These are phyloP conservation scores for Scedosporium aurantiacum DNA, from an alignment of 2,329 filamentous ascomycete genomes.

Conservation along the genomic window DNA sequence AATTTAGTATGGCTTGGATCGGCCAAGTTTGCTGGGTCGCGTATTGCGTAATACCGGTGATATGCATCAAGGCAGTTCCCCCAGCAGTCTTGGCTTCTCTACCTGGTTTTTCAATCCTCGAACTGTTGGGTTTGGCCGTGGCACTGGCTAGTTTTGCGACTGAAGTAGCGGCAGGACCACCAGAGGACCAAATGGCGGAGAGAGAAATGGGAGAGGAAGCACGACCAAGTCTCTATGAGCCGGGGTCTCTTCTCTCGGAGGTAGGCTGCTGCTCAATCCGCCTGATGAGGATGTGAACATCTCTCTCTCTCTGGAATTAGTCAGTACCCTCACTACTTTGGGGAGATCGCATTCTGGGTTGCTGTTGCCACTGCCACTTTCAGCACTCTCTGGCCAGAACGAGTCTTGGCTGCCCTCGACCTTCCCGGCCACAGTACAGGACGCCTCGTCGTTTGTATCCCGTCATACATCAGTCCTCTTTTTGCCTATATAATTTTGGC, in stretches of 20 bases:
- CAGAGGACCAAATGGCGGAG: neutral
- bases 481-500: slow-evolving; percentile 54
- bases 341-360: neutral
- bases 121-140: neutral
- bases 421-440: neutral
- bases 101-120: neutral
- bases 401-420: neutral
- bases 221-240: neutral
- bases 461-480: slow-evolving; percentile 39
- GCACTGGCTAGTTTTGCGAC: neutral
- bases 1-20: neutral
- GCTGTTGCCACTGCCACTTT: neutral
- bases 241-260: neutral
- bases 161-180: neutral
- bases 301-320: neutral
- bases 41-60: neutral
- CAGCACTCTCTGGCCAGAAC: neutral
- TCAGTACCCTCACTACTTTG: neutral
- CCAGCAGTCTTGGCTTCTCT: neutral
- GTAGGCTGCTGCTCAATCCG: neutral
- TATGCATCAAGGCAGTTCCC: neutral
- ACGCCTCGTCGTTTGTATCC: neutral
- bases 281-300: neutral
- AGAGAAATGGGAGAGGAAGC: neutral
- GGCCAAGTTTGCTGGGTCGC: neutral